Conservation (phyloP, 306 rosid species). For the Vigna reflexopilosa region DNA sequence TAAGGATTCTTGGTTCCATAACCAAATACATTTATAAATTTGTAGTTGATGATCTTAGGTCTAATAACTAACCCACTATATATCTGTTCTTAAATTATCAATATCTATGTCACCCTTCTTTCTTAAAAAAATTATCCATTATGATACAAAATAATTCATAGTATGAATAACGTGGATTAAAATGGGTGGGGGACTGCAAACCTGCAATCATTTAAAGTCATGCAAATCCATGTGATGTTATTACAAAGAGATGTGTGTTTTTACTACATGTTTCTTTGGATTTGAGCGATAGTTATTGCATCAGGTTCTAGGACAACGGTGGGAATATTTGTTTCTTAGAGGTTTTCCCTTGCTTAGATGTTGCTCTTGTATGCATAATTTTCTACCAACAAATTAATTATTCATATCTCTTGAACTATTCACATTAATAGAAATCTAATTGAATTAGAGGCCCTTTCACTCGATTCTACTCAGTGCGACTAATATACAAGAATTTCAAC, state of each 20-base stretch:
- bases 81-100: constrained; percentile 5
- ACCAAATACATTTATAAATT: background rate
- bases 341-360: background rate
- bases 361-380: background rate
- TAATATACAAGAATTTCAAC: background rate
- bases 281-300: background rate
- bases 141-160: background rate
- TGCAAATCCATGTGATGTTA: background rate
- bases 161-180: constrained; percentile 3
- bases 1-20: background rate
- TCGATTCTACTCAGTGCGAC: background rate
- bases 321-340: background rate
- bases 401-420: background rate
- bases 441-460: background rate
- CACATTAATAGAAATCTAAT: background rate
- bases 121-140: background rate
- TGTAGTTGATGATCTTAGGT: background rate
- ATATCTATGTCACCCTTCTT: background rate
- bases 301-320: background rate
- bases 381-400: background rate
- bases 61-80: constrained; percentile 2
- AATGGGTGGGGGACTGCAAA: background rate
- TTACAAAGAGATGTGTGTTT: background rate
- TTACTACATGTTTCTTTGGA: background rate
- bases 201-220: background rate